Conservation (phyloP, 1,284 basidiomycete species). For the Moniliella sp. region DNA sequence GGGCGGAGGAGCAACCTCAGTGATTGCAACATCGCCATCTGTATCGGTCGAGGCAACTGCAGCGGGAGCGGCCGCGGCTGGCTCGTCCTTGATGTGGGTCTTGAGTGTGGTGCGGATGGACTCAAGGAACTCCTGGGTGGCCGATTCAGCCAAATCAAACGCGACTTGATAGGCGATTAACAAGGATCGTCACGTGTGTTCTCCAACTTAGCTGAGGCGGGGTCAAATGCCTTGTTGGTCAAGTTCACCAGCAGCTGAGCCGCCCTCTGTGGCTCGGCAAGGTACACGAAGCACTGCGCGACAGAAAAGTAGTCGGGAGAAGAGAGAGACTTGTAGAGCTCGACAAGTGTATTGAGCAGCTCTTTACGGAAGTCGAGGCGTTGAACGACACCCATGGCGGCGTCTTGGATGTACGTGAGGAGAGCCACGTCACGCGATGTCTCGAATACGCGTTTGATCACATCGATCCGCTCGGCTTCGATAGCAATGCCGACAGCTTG, state of each 20-base stretch:
- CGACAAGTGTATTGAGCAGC: conserved; percentile 29
- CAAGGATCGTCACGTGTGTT: conserved; percentile 22
- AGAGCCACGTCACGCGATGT: conserved; percentile 19
- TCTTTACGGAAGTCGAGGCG: conserved; percentile 18
- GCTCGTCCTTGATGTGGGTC: conserved; percentile 4
- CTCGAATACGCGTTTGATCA: conserved; percentile 26
- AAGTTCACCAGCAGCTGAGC: conserved; percentile 22
- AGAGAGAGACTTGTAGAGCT: conserved; percentile 27
- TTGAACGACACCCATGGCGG: conserved; percentile 21
- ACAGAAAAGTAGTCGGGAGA: conserved; percentile 30
- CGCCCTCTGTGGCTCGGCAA: conserved; percentile 21
- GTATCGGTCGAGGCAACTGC: conserved; percentile 3
- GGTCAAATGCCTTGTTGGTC: conserved; percentile 16
- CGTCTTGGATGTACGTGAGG: conserved; percentile 28
- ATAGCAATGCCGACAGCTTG: conserved; percentile 31
- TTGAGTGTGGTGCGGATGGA: conserved; percentile 17
- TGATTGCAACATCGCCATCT: conserved; percentile 11
- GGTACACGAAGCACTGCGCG: conserved; percentile 32
- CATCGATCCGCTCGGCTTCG: conserved; percentile 24
- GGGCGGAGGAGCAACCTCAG: conserved; percentile 1
- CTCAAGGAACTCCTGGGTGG: conserved; percentile 33
- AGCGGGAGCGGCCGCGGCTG: conserved; percentile 1
- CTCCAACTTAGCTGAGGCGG: conserved; percentile 10
- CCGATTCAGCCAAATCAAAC: conserved; percentile 31
- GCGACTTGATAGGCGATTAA: conserved; percentile 30